Conservation (phyloP, 2,329 filamentous ascomycete species). For the Nothophaeocryptopus gaeumannii region DNA sequence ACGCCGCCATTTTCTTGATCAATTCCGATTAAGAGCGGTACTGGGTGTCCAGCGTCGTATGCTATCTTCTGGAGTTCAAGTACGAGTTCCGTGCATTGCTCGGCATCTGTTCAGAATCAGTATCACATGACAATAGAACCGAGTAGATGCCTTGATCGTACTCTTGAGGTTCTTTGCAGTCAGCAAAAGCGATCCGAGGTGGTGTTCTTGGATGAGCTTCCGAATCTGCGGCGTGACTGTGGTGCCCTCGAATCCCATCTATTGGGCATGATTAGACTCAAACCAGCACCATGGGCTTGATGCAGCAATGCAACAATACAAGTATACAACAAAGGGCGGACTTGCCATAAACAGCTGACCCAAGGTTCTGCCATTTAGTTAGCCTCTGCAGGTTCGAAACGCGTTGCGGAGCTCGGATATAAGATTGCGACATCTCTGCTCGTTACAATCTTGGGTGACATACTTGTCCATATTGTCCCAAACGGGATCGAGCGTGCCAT, state of each 20-base stretch:
- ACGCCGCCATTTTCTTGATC: slow-evolving; percentile 98
- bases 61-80: slow-evolving; percentile 92
- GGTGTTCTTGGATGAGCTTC: slow-evolving; percentile 75
- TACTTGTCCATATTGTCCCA: slow-evolving; percentile 78
- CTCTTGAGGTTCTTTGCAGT: slow-evolving; percentile 85
- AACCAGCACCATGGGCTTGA: slow-evolving; percentile 2
- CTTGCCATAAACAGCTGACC: slow-evolving; percentile 39
- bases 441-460: slow-evolving; percentile 32
- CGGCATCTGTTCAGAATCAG: slow-evolving; percentile 64
- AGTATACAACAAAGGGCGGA: slow-evolving; percentile 7
- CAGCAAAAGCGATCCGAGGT: slow-evolving; percentile 82
- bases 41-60: slow-evolving; percentile 81
- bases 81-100: slow-evolving; percentile 82
- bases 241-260: slow-evolving; percentile 81
- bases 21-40: slow-evolving; percentile 83
- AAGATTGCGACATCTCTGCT: slow-evolving; percentile 3
- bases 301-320: slow-evolving; percentile 7
- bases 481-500: slow-evolving; percentile 46
- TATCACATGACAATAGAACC: neutral
- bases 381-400: slow-evolving; percentile 25
- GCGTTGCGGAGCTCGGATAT: neutral
- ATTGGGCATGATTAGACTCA: slow-evolving; percentile 11
- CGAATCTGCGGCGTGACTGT: slow-evolving; percentile 79
- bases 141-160: slow-evolving; percentile 43
- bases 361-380: slow-evolving; percentile 44